Evolutionary conservation across 1,284 basidiomycete genomes (phyloP), one percentile per base, ranked within the genome.

Genomic region (Cutaneotrichosporon sp.): DNA sequence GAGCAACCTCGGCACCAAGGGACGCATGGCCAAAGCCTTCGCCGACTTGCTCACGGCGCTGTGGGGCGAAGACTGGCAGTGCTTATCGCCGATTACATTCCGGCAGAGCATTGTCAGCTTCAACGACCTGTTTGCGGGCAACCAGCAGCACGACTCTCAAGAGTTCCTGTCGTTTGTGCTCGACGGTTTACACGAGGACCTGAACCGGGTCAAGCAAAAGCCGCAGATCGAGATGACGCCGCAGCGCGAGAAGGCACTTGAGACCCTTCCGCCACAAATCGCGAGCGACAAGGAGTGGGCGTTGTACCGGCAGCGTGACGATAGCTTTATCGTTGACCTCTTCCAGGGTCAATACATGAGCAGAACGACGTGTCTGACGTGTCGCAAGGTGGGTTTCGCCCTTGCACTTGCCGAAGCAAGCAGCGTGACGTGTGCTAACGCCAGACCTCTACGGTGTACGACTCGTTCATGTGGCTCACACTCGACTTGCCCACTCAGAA

Each of bases 331-430:
- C 59, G 97, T 98, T 51, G 95, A 98, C 79, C 90, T 91, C 74
- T 98, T 99, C 83, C 95, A 98, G 80, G 97, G 95, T 4, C 95
- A 98, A 79, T 97, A 97, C 77, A 83, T 92, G 67, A 97, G 91
- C 80, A 85, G 89, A 60, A 81, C 99, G 80, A 87, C 93, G 71
- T 99, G 95, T 76, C 76, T 94, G 73, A 95, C 90, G 6, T 99
- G 95, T 77, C 83, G 86, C 67, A 92, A 93, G 80, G 93, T 93
- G 64, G 63, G 87, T 81, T 16, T 29, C n/a, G n/a, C 2, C 11
- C 20, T 25, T 6, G 10, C 45, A 16, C 45, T 25, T 46, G 25
- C 45, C 14, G 22, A 24, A 10, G 10, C 2, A 16, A 24, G 25
- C 14, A 42, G 18, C 18, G 38, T 42, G 38, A 42, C 16, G 38